These are phyloP conservation scores for Xerocomus potaroensis DNA, from an alignment of 768 basidiomycete genomes.

Conservation along the genomic window DNA sequence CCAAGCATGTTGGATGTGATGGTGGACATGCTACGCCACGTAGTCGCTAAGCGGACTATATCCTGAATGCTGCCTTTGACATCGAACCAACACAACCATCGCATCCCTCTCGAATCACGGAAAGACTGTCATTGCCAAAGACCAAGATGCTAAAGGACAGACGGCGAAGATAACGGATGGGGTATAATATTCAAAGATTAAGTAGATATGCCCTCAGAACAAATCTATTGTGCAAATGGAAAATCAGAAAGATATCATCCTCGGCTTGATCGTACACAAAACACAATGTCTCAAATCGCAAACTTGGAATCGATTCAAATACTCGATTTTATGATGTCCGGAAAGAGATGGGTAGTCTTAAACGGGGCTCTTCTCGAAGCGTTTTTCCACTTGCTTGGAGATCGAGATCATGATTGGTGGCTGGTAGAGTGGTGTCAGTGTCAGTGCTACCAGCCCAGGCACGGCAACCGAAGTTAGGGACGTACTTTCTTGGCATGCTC, in stretches of 20 bases:
- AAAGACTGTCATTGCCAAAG: background rate
- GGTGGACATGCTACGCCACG: too few species aligned
- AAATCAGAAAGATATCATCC: background rate
- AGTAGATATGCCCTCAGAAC: background rate
- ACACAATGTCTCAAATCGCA: background rate
- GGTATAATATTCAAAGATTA: background rate
- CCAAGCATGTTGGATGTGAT: too few species aligned
- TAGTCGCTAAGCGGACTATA: too few species aligned
- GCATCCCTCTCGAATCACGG: background rate
- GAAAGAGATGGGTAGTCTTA: constrained; percentile 2
- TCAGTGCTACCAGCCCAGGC: background rate
- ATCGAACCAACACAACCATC: too few species aligned
- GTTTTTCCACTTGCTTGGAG: constrained; percentile 7
- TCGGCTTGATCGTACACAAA: background rate
- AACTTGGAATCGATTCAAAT: background rate
- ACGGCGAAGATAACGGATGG: background rate
- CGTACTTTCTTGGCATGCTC: constrained; percentile 5
- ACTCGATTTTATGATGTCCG: background rate
- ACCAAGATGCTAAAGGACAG: background rate
- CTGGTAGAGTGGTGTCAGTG: constrained; percentile 1
- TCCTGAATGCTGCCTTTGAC: too few species aligned
- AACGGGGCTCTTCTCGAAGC: constrained; percentile 4
- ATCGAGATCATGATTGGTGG: constrained; percentile 16
- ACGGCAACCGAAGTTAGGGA: background rate
- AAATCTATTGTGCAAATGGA: background rate